These are phyloP conservation scores for Podosphaera fusca DNA, from an alignment of 2,329 filamentous ascomycete genomes.

Conservation along the genomic window DNA sequence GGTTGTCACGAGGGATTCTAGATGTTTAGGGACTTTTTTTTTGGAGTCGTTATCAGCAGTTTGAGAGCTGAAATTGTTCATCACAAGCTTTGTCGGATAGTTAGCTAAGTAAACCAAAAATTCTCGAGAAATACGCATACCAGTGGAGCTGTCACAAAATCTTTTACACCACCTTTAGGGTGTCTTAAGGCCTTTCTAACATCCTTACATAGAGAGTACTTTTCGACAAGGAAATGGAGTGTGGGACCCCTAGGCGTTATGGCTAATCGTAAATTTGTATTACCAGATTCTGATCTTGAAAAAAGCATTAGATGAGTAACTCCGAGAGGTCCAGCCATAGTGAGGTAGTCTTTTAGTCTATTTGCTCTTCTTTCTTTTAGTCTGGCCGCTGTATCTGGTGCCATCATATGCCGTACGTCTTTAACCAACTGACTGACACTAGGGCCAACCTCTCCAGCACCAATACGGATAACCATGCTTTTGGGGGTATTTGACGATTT, in stretches of 20 bases:
- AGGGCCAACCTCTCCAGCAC: conserved; percentile 76
- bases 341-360: conserved; percentile 71
- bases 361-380: conserved; percentile 80
- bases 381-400: conserved; percentile 74
- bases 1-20: conserved; percentile 78
- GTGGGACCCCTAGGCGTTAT: conserved; percentile 80
- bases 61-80: conserved; percentile 83
- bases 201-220: conserved; percentile 85
- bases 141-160: conserved; percentile 66
- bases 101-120: neutral
- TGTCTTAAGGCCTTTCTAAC: conserved; percentile 64
- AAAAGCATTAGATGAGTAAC: conserved; percentile 87
- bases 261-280: conserved; percentile 76
- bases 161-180: conserved; percentile 60
- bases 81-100: conserved; percentile 43
- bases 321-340: conserved; percentile 85
- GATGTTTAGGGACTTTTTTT: conserved; percentile 67
- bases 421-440: conserved; percentile 78
- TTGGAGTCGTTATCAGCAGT: conserved; percentile 27
- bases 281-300: conserved; percentile 69
- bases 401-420: conserved; percentile 85
- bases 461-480: conserved; percentile 95
- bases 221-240: conserved; percentile 80
- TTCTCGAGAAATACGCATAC: conserved; percentile 21
- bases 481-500: conserved; percentile 53